A percentile compares a stretch with the other conserved stretches of the same genome.
phyloP scores from a whole-genome alignment of 2,329 filamentous ascomycete species.

The Leptosphaerulina australis region DNA sequence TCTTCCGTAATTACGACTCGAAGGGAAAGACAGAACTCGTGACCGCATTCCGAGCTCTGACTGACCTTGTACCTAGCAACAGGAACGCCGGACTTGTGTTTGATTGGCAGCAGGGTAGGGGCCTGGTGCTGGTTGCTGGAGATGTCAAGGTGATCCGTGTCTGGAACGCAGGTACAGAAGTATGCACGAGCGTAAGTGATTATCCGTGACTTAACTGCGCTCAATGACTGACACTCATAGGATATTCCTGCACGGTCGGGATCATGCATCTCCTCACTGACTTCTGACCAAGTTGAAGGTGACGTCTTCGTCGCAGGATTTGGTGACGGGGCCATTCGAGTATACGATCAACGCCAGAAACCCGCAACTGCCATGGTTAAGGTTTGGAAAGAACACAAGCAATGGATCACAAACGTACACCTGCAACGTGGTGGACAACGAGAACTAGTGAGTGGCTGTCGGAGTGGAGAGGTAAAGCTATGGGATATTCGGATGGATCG shows the following conservation, averaged over 20 bases:
- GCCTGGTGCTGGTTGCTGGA: conserved; percentile 90
- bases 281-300: conserved; percentile 96
- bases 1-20: conserved; percentile 90
- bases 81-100: conserved; percentile 95
- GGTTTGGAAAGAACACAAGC: conserved; percentile 94
- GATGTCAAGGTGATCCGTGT: conserved; percentile 95
- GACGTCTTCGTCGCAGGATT: conserved; percentile 96
- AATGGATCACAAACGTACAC: conserved; percentile 95
- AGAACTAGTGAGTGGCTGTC: conserved; percentile 86
- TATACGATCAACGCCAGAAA: conserved; percentile 86
- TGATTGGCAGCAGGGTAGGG: conserved; percentile 98
- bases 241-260: conserved; percentile 95
- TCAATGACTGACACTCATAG: conserved; percentile 40
- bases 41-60: conserved; percentile 88
- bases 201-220: not conserved
- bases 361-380: conserved; percentile 91
- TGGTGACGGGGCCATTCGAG: conserved; percentile 89
- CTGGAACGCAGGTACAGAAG: conserved; percentile 93
- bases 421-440: conserved; percentile 94
- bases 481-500: conserved; percentile 94
- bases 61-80: conserved; percentile 91
- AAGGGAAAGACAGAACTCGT: conserved; percentile 79
- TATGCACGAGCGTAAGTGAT: conserved; percentile 72
- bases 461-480: conserved; percentile 90
- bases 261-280: conserved; percentile 93